These are phyloP conservation scores for Amoebophrya sp. DNA, from an alignment of 169 alveolate species.

Conservation along the genomic window DNA sequence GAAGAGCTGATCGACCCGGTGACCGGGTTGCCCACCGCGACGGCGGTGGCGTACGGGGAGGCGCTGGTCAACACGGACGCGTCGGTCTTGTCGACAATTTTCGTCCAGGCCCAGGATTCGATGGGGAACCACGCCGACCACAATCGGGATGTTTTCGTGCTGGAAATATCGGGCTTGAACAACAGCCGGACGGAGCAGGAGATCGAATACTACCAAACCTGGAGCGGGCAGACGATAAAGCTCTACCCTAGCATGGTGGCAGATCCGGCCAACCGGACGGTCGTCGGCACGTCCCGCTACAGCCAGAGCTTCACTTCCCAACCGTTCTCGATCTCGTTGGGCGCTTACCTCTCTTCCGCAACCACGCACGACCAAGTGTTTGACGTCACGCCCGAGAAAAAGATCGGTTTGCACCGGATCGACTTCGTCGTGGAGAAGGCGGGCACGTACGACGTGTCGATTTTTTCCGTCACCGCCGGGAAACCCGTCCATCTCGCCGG, in stretches of 20 bases:
- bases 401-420: not conserved
- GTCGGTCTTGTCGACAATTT: not conserved
- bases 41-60: not conserved
- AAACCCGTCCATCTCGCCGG: not conserved
- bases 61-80: not conserved
- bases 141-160: not conserved
- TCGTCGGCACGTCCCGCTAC: too few species aligned
- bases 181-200: too few species aligned
- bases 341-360: not conserved
- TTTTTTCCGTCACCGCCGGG: not conserved
- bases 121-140: constrained; percentile 15
- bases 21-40: not conserved
- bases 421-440: not conserved
- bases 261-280: too few species aligned
- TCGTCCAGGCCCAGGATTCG: constrained; percentile 19
- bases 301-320: not conserved
- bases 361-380: not conserved
- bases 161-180: too few species aligned
- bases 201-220: too few species aligned
- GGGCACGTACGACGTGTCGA: constrained; percentile 7
- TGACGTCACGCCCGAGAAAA: not conserved
- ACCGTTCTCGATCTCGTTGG: not conserved
- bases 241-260: too few species aligned
- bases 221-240: too few species aligned
- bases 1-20: not conserved